These are phyloP conservation scores for Neonectria hederae DNA, from an alignment of 2,329 filamentous ascomycete genomes.

Conservation along the genomic window DNA sequence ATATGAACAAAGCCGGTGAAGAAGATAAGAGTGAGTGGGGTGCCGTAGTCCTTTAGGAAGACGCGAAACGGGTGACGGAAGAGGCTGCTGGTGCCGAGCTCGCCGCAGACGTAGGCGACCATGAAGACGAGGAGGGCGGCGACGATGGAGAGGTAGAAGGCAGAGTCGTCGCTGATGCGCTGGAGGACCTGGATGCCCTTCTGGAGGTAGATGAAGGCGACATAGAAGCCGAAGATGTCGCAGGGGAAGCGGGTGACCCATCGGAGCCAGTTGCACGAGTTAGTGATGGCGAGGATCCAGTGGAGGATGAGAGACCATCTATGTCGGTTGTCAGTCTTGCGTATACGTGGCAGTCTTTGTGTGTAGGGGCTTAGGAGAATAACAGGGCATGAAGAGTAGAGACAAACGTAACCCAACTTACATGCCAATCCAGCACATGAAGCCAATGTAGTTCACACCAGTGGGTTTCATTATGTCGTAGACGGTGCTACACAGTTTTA, in stretches of 20 bases:
- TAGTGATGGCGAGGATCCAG: slow-evolving; percentile 83
- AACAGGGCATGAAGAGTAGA: not conserved
- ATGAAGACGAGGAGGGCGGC: slow-evolving; percentile 81
- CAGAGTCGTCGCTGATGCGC: slow-evolving; percentile 71
- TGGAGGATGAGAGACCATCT: slow-evolving; percentile 88
- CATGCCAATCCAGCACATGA: slow-evolving; percentile 93
- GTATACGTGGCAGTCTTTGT: not conserved
- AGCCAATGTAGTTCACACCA: slow-evolving; percentile 83
- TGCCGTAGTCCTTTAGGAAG: slow-evolving; percentile 91
- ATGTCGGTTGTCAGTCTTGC: slow-evolving; percentile 5
- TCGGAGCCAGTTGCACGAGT: slow-evolving; percentile 86
- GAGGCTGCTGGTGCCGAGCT: slow-evolving; percentile 74
- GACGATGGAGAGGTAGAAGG: slow-evolving; percentile 82
- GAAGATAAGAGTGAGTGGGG: slow-evolving; percentile 83
- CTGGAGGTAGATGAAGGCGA: slow-evolving; percentile 90
- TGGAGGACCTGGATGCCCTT: slow-evolving; percentile 89
- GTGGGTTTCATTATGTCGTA: slow-evolving; percentile 85
- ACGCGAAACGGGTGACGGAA: slow-evolving; percentile 80
- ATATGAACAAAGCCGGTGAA: slow-evolving; percentile 91
- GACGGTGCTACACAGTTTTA: slow-evolving; percentile 68
- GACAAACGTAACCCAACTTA: no score
- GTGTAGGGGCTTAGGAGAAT: not conserved
- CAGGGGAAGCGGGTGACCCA: slow-evolving; percentile 93
- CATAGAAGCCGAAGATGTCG: slow-evolving; percentile 94
- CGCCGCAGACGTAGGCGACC: slow-evolving; percentile 77